Evolutionary conservation across 2,329 filamentous ascomycete genomes (phyloP).

Genomic region (Exophiala oligosperma): DNA sequence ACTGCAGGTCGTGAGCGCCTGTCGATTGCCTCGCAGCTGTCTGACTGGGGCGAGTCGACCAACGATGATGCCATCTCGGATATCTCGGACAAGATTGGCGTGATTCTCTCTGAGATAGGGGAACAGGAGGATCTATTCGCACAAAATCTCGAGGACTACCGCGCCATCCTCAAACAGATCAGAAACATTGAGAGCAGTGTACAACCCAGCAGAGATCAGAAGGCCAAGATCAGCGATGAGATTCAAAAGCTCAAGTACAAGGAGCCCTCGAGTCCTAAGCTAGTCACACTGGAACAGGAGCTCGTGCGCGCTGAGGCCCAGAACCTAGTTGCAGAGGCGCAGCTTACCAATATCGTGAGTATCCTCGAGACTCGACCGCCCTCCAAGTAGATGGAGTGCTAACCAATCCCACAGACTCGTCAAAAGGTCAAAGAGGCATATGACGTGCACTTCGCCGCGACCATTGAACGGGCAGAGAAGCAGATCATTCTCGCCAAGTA

Average conservation of each 20-base stretch:
- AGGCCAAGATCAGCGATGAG: slow-evolving; percentile 86
- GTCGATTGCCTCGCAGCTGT: slow-evolving; percentile 84
- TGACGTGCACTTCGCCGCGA: slow-evolving; percentile 80
- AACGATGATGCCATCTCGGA: slow-evolving; percentile 84
- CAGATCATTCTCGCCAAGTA: slow-evolving; percentile 92
- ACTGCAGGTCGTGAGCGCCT: slow-evolving; percentile 79
- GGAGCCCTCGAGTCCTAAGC: slow-evolving; percentile 78
- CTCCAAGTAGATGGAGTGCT: not conserved
- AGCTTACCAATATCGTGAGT: slow-evolving; percentile 88
- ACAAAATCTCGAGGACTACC: slow-evolving; percentile 81
- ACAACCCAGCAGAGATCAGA: slow-evolving; percentile 85
- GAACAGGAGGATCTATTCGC: slow-evolving; percentile 91
- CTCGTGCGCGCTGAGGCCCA: slow-evolving; percentile 94
- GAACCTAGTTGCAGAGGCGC: slow-evolving; percentile 92
- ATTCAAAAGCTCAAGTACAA: slow-evolving; percentile 89
- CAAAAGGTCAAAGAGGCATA: slow-evolving; percentile 96
- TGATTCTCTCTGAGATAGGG: slow-evolving; percentile 86
- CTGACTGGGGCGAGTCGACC: slow-evolving; percentile 94
- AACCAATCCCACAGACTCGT: slow-evolving; percentile 64
- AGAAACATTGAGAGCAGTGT: slow-evolving; percentile 95
- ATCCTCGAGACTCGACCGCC: not conserved
- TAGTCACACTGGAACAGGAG: slow-evolving; percentile 90
- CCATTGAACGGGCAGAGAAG: slow-evolving; percentile 95
- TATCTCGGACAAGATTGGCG: slow-evolving; percentile 92
- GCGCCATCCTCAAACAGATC: slow-evolving; percentile 82